These are phyloP conservation scores for Metschnikowia similis DNA, from an alignment of 805 yeast species.

Conservation along the genomic window DNA sequence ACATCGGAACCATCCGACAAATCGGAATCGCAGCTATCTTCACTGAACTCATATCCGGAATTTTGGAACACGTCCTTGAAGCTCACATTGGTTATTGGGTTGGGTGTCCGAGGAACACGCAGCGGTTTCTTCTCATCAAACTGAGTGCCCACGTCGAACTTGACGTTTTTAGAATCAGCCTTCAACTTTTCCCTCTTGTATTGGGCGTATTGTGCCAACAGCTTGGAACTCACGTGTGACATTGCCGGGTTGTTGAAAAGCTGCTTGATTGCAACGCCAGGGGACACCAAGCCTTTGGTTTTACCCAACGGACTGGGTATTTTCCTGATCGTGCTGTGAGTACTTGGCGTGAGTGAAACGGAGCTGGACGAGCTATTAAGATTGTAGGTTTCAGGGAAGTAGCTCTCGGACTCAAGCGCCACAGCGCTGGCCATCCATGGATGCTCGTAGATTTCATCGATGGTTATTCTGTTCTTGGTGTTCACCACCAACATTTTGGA, in stretches of 20 bases:
- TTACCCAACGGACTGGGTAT: constrained; percentile 9
- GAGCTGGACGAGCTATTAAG: neutral
- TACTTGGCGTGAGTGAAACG: neutral
- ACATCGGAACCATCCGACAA: constrained; percentile 11
- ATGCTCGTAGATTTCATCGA: constrained; percentile 66
- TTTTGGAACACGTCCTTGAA: constrained; percentile 29
- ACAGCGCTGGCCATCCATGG: constrained; percentile 56
- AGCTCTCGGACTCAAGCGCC: constrained; percentile 12
- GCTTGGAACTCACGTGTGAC: constrained; percentile 20
- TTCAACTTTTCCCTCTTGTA: constrained; percentile 10
- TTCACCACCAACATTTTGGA: constrained; percentile 65
- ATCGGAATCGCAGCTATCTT: constrained; percentile 11
- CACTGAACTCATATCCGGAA: neutral
- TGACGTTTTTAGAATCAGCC: constrained; percentile 16
- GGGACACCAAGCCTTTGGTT: constrained; percentile 12
- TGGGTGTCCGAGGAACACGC: constrained; percentile 41
- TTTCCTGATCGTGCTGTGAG: constrained; percentile 6
- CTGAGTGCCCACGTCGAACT: constrained; percentile 16
- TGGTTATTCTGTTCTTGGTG: constrained; percentile 62
- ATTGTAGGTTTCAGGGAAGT: constrained; percentile 13
- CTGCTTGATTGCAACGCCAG: constrained; percentile 32
- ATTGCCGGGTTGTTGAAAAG: constrained; percentile 44
- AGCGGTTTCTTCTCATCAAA: constrained; percentile 7
- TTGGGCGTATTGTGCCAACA: constrained; percentile 13
- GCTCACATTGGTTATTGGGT: constrained; percentile 27